Conservation (phyloP, 202 grass and related monocot species). For the Digitaria exilis region DNA sequence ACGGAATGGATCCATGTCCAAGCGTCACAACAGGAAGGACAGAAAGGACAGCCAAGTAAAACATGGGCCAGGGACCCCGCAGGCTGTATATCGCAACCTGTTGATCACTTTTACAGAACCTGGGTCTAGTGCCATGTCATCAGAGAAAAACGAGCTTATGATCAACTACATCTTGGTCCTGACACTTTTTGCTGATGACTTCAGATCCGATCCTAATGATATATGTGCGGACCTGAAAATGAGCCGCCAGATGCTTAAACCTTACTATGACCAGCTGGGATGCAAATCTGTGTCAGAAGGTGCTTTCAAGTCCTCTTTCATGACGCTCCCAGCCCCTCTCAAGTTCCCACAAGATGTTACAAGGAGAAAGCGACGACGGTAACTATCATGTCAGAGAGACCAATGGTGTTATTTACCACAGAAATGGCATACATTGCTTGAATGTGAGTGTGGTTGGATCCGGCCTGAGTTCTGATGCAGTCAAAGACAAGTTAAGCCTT, state of each 20-base stretch:
- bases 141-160: constrained; percentile 78
- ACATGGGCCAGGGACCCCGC: constrained; percentile 49
- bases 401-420: neutral
- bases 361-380: constrained; percentile 17
- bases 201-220: constrained; percentile 57
- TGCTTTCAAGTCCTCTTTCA: constrained; percentile 17
- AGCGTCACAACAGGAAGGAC: neutral
- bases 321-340: constrained; percentile 71
- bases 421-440: neutral
- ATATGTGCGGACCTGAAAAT: constrained; percentile 86
- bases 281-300: constrained; percentile 43
- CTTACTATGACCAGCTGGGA: constrained; percentile 78
- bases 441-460: neutral
- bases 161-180: constrained; percentile 89
- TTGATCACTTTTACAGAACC: constrained; percentile 57
- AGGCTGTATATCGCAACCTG: constrained; percentile 55
- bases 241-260: constrained; percentile 52
- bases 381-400: neutral
- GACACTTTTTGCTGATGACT: constrained; percentile 79
- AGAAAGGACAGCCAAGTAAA: constrained; percentile 34
- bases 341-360: constrained; percentile 47
- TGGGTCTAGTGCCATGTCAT: constrained; percentile 51
- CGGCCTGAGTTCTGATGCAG: neutral
- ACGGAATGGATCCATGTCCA: constrained; percentile 34
- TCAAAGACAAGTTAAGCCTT: neutral